Percentiles rank a stretch among this genome's conserved stretches.
phyloP scores from a whole-genome alignment of 139 green algal species.

The Chlamydomonas eustigma region DNA sequence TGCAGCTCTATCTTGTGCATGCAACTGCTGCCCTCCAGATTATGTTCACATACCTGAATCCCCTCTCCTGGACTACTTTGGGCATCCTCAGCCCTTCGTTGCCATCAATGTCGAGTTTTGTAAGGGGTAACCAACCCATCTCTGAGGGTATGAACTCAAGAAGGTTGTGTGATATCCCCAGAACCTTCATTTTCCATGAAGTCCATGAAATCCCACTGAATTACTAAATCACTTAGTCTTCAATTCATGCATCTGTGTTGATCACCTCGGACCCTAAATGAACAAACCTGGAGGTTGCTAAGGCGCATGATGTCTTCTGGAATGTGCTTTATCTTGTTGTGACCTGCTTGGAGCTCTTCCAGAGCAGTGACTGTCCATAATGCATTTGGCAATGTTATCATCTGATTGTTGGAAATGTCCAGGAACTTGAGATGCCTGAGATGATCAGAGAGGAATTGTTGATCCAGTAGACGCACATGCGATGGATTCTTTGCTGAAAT shows the following conservation, averaged over 20 bases:
- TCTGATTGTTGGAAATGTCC: neutral
- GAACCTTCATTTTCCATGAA: no score
- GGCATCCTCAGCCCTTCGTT: conserved; percentile 32
- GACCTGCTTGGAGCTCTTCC: conserved; percentile 5
- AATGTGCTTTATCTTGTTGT: conserved; percentile 18
- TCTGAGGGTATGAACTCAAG: conserved; percentile 20
- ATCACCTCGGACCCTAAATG: neutral
- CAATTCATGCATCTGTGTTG: no score
- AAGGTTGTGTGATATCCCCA: conserved; percentile 20
- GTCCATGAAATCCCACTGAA: no score
- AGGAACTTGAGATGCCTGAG: neutral
- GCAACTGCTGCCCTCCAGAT: neutral
- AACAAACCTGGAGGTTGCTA: neutral
- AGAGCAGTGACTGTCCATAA: conserved; percentile 4
- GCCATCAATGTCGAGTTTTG: conserved; percentile 12
- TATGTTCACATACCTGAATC: conserved; percentile 25
- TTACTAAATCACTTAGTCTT: no score
- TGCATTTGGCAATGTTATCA: neutral
- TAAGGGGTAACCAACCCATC: conserved; percentile 41
- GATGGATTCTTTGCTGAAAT: neutral
- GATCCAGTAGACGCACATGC: neutral
- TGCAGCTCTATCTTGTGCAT: neutral
- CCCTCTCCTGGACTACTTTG: conserved; percentile 18
- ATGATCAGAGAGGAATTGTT: no score
- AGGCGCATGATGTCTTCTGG: neutral